Evolutionary conservation across 148 eudicot species (phyloP).

Genomic region (Rhododendron ferrugineum): DNA sequence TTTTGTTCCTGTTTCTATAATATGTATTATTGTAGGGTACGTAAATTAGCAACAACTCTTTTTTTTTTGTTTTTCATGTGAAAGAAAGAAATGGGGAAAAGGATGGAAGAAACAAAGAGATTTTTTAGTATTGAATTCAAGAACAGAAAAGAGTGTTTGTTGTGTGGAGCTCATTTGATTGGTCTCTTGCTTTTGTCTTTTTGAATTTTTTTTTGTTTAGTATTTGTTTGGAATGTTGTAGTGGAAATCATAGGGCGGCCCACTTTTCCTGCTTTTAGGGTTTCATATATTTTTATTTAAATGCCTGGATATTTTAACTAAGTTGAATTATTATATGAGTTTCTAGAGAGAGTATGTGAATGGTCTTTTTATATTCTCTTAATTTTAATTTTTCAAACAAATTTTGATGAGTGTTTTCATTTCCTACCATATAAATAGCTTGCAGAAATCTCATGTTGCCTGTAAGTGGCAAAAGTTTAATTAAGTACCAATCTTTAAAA

Average conservation of each 20-base stretch:
- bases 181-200: constrained; percentile 11
- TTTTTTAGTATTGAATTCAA: constrained; percentile 4
- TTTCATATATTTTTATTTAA: not conserved
- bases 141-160: constrained; percentile 5
- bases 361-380: not conserved
- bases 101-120: not conserved
- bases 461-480: not conserved
- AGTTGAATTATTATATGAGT: too few species aligned
- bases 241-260: constrained; percentile 21
- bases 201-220: constrained; percentile 1
- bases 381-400: not conserved
- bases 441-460: not conserved
- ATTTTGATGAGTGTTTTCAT: not conserved
- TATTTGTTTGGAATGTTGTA: constrained; percentile 16
- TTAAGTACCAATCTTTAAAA: too few species aligned
- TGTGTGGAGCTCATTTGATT: constrained; percentile 22
- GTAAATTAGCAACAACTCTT: not conserved
- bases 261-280: constrained; percentile 13
- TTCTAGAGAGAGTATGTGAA: not conserved
- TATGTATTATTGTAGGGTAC: constrained; percentile 3
- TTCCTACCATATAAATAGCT: too few species aligned
- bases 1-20: constrained; percentile 52
- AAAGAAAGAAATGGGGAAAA: not conserved
- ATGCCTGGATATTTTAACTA: not conserved
- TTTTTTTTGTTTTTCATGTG: not conserved